Evolutionary conservation across 176 grass and related monocot genomes (phyloP).

Genomic region (Zea luxurians): DNA sequence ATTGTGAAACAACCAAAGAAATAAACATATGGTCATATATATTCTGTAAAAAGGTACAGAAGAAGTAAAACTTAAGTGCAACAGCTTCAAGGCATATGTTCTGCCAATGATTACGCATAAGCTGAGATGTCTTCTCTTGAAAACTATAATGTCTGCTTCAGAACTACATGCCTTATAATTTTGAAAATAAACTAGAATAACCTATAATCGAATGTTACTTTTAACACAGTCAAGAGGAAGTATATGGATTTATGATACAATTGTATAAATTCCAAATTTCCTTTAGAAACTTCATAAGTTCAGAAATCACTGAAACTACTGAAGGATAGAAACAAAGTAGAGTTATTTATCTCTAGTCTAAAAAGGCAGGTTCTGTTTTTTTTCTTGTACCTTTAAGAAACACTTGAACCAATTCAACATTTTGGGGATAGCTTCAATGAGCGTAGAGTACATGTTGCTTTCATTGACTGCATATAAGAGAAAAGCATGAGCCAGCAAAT

Average conservation of each 20-base stretch:
- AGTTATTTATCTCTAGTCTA: neutral
- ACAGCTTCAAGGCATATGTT: conserved; percentile 7
- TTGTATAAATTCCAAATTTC: neutral
- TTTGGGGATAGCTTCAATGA: conserved; percentile 73
- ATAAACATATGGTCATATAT: conserved; percentile 9
- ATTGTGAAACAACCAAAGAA: conserved; percentile 36
- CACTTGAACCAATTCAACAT: conserved; percentile 74
- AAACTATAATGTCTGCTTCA: neutral
- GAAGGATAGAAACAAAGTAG: conserved; percentile 16
- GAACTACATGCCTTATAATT: neutral
- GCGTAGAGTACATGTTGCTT: conserved; percentile 50
- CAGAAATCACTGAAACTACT: conserved; percentile 26
- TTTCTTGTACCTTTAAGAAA: conserved; percentile 58
- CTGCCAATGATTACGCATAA: neutral
- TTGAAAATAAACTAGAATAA: neutral
- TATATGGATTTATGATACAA: neutral
- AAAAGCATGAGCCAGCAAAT: conserved; percentile 21
- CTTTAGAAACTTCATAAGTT: neutral
- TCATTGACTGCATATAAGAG: conserved; percentile 63
- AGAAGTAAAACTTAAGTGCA: neutral
- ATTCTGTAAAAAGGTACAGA: conserved; percentile 3
- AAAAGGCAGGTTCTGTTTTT: conserved; percentile 37
- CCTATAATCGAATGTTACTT: conserved; percentile 16
- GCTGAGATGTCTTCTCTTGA: neutral
- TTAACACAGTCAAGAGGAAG: neutral